Percentiles rank a stretch among this genome's conserved stretches.
Conservation (phyloP, 768 basidiomycete genomes). For the Lanmaoa pseudosensibilis region DNA sequence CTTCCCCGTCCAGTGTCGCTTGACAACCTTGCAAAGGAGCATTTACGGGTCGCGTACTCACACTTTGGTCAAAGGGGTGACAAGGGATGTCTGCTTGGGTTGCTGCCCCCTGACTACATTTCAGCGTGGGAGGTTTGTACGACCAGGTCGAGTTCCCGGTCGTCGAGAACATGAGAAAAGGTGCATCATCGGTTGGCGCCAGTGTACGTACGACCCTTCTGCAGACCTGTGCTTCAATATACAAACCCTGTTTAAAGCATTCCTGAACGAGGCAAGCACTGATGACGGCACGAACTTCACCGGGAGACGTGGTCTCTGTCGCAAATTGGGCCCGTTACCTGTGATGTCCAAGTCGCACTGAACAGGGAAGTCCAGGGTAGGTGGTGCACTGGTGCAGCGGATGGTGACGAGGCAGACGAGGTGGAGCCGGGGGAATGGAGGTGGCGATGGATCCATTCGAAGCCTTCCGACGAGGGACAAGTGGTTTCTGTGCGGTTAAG, state of each 20-base stretch:
- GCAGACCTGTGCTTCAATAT: too few species aligned
- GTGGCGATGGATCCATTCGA: background rate
- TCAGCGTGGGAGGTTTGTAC: background rate
- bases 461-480: background rate
- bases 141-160: slow-evolving; percentile 37
- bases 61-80: slow-evolving; percentile 36
- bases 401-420: background rate
- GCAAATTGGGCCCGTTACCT: background rate
- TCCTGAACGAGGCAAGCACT: too few species aligned
- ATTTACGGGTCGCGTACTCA: slow-evolving; percentile 59
- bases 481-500: background rate
- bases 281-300: too few species aligned
- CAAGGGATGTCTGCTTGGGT: slow-evolving; percentile 46
- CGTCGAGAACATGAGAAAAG: slow-evolving; percentile 74
- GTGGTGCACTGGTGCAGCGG: too few species aligned
- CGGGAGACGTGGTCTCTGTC: background rate
- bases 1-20: too few species aligned
- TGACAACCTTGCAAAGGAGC: slow-evolving; percentile 62
- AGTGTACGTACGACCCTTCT: background rate
- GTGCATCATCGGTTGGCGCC: slow-evolving; percentile 33
- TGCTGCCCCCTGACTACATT: slow-evolving; percentile 17
- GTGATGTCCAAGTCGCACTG: background rate
- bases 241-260: too few species aligned
- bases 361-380: background rate
- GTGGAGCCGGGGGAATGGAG: background rate